Evolutionary conservation across 139 green algal genomes (phyloP).

Genomic region (Asterochloris sp.): DNA sequence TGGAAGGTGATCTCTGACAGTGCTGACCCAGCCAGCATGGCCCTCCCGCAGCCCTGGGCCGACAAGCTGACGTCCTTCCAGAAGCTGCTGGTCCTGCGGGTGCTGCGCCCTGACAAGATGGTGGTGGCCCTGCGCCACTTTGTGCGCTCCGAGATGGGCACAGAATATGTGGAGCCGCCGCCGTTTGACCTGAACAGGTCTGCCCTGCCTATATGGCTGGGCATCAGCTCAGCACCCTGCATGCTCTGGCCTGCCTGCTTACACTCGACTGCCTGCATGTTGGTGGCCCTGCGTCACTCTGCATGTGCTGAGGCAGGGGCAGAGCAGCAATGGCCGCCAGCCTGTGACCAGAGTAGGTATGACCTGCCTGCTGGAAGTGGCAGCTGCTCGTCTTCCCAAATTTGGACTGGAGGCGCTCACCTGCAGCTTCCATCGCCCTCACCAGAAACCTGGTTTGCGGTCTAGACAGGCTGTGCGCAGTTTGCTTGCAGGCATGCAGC

Average conservation of each 20-base stretch:
- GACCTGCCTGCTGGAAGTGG: no score
- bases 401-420: no score
- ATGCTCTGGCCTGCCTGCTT: no score
- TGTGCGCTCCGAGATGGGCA: slow-evolving; percentile 27
- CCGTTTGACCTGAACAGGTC: slow-evolving; percentile 69
- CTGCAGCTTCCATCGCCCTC: no score
- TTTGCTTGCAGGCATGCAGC: slow-evolving; percentile 35
- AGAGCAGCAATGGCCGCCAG: no score
- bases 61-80: slow-evolving; percentile 59
- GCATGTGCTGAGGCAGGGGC: no score
- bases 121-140: slow-evolving; percentile 58
- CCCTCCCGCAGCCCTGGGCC: slow-evolving; percentile 50
- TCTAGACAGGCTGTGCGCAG: no score
- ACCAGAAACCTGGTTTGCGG: no score
- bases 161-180: slow-evolving; percentile 58
- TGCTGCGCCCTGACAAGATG: slow-evolving; percentile 70
- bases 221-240: slow-evolving; percentile 36
- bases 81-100: slow-evolving; percentile 56
- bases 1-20: slow-evolving; percentile 38
- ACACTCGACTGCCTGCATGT: no score
- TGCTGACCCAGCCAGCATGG: slow-evolving; percentile 32
- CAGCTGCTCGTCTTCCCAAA: no score
- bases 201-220: slow-evolving; percentile 63
- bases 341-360: no score
- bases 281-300: no score